phyloP scores from a whole-genome alignment of 2,329 filamentous ascomycete genomes.

The Arthrobotrys entomopaga region DNA sequence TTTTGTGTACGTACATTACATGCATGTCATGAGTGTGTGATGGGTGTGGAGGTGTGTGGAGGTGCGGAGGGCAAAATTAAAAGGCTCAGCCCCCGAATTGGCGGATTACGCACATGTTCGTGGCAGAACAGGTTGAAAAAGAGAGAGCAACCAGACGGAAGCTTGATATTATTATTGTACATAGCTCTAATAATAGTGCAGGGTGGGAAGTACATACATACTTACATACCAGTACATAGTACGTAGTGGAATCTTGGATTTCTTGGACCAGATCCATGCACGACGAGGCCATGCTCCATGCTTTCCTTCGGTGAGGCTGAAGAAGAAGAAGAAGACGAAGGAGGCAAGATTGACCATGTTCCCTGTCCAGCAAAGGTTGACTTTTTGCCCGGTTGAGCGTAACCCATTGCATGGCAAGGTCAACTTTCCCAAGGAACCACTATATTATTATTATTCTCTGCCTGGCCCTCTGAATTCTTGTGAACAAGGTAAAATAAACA shows the following conservation, averaged over 20 bases:
- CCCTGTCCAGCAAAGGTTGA: not conserved
- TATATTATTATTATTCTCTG: too few species aligned
- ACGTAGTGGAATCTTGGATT: too few species aligned
- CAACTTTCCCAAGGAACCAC: too few species aligned
- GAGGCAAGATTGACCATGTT: not conserved
- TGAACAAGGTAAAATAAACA: too few species aligned
- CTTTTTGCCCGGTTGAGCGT: too few species aligned
- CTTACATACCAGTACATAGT: not conserved
- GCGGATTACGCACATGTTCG: conserved; percentile 33
- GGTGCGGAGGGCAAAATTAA: not conserved
- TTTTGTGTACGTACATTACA: too few species aligned
- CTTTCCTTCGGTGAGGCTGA: conserved; percentile 45
- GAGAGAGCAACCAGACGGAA: too few species aligned
- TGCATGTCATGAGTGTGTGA: not conserved
- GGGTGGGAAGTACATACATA: not conserved
- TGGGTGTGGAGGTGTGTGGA: not conserved
- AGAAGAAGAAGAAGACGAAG: conserved; percentile 11
- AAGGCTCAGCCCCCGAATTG: conserved; percentile 24
- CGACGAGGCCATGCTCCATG: not conserved
- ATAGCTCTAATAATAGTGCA: conserved; percentile 15
- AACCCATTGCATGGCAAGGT: too few species aligned
- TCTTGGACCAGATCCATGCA: not conserved
- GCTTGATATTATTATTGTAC: too few species aligned
- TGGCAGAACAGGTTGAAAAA: conserved; percentile 16
- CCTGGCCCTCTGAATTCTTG: too few species aligned